These are phyloP conservation scores for Chimonanthus salicifolius DNA, from an alignment of 164 flowering plant genomes.

Conservation along the genomic window DNA sequence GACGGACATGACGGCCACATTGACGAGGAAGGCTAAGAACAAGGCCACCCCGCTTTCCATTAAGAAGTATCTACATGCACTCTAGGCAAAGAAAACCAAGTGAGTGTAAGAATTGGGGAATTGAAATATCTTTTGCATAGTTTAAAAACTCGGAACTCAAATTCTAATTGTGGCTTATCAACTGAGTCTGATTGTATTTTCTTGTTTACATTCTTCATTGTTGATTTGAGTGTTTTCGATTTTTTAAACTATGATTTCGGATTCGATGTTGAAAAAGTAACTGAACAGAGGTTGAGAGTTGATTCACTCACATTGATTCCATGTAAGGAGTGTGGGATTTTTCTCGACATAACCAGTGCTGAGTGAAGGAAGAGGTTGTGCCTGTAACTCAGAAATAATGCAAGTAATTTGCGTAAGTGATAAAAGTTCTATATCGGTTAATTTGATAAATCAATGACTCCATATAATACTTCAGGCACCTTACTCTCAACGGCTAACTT, in stretches of 20 bases:
- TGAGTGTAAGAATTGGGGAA: neutral
- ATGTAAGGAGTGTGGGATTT: slow-evolving; percentile 50
- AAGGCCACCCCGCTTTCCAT: slow-evolving; percentile 79
- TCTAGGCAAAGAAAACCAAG: slow-evolving; percentile 31
- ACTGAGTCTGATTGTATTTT: neutral
- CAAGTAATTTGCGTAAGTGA: no score
- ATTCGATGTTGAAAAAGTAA: no score
- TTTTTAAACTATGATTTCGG: no score
- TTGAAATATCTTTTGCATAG: neutral
- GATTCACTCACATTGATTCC: slow-evolving; percentile 64
- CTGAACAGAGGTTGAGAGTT: neutral
- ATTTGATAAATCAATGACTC: no score
- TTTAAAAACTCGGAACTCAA: neutral
- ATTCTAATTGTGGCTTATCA: neutral
- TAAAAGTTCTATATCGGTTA: no score
- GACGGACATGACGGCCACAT: slow-evolving; percentile 68
- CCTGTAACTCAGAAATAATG: slow-evolving; percentile 26
- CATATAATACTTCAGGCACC: no score
- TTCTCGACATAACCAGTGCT: slow-evolving; percentile 75
- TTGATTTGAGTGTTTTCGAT: no score
- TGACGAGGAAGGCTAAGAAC: slow-evolving; percentile 70
- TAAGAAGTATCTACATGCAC: slow-evolving; percentile 68
- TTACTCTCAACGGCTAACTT: no score
- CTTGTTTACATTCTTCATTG: no score
- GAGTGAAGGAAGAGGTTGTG: slow-evolving; percentile 92